phyloP scores from a whole-genome alignment of 2,329 filamentous ascomycete genomes.

The Diaporthe citri region DNA sequence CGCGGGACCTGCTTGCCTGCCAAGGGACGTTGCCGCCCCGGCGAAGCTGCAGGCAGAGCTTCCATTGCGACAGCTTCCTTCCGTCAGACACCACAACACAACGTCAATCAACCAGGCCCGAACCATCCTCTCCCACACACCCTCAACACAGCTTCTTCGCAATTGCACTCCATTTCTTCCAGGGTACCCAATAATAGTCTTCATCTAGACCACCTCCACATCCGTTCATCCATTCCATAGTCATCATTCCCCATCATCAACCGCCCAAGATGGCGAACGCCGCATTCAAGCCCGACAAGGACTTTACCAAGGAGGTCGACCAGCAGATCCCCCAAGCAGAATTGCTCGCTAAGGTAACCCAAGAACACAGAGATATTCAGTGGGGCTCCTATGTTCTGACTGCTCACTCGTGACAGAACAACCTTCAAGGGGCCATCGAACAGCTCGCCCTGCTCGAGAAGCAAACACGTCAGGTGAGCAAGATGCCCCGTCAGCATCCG shows the following conservation, averaged over 20 bases:
- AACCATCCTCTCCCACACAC: background rate
- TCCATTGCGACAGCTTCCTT: conserved; percentile 40
- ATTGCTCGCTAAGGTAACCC: conserved; percentile 82
- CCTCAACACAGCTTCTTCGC: background rate
- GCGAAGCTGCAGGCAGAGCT: conserved; percentile 41
- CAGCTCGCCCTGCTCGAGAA: conserved; percentile 94
- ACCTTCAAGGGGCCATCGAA: conserved; percentile 90
- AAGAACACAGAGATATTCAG: no score
- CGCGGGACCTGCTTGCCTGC: conserved; percentile 32
- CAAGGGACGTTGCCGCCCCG: conserved; percentile 4
- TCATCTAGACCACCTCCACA: background rate
- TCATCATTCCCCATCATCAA: background rate
- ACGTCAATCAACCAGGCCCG: background rate
- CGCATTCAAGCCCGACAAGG: conserved; percentile 94
- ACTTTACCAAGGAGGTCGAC: conserved; percentile 97
- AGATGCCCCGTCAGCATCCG: conserved; percentile 10
- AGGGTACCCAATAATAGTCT: background rate
- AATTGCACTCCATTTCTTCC: background rate
- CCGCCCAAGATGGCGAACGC: conserved; percentile 80
- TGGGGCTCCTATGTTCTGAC: background rate
- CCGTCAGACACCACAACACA: conserved; percentile 14
- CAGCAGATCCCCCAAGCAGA: conserved; percentile 91
- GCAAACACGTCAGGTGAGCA: conserved; percentile 89
- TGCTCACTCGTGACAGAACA: conserved; percentile 63
- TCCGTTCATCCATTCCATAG: no score